Evolutionary conservation across 169 alveolate species (phyloP), one percentile per base, ranked within the genome.

Genomic region (Cyclospora cayetanensis): DNA sequence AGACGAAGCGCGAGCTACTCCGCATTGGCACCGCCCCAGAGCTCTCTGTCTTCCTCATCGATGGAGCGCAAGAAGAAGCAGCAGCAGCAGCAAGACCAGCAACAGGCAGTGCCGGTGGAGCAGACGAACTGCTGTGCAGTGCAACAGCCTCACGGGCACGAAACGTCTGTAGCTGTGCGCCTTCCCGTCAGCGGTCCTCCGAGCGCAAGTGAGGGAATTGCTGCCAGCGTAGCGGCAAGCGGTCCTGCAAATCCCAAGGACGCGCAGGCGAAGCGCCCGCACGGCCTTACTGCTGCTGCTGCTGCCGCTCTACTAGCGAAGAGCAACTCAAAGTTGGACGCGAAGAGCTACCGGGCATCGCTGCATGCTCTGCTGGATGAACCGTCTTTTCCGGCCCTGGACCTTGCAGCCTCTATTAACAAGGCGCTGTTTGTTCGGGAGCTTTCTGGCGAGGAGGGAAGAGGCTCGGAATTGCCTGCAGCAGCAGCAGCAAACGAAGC

Each of bases 391-490:
- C 65, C 92, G 18, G 77, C 79, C 37, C 50, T 66, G 92, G 92
- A 77, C 25, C 34, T 87, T 3, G 92, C 92, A 3, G 92, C 92
- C 46, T 60, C 84, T 25, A 87, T 87, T 39, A 70, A 87, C 76
- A 87, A 70, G 43, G 92, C 92, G 29, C 86, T 87, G 27, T 87
- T 87, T 25, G 86, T 41, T 37, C 84, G 37, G 7, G 65, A 37
- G 27, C 72, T 60, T 60, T n/a, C 18, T 12, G n/a, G 2, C 31
- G 41, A 74, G 29, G 52, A 41, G 37, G 37, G 25, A 15, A 29
- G 5, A 22, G 35, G 20, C 11, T 20, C 80, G 31, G 43, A 42
- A 68, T 42, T 25, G 39, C 31, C 80, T 34, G 50, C 80, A 35
- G 50, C 46, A 31, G 52, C 80, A 9, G 50, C 80, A 29, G 39